Conservation (phyloP, 495 filamentous ascomycete genomes). For the Friedmanniomyces endolithicus region DNA sequence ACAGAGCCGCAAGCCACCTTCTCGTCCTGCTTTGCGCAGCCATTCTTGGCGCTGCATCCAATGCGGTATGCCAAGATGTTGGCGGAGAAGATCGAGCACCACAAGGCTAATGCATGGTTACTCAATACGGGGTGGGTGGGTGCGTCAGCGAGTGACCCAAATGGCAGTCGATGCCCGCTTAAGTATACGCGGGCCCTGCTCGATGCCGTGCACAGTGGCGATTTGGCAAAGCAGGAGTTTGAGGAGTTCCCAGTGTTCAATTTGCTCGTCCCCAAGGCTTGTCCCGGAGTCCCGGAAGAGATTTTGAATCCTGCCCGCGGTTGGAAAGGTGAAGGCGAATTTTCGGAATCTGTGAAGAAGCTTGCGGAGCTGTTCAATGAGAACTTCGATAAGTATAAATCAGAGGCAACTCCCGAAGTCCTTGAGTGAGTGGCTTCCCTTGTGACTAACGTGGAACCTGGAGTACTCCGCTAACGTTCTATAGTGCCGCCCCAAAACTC, state of each 20-base stretch:
- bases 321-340: too few species aligned
- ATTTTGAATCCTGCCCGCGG: slow-evolving; percentile 97
- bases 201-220: slow-evolving; percentile 91
- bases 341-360: too few species aligned
- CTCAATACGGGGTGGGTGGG: slow-evolving; percentile 99
- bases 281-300: slow-evolving; percentile 70
- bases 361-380: too few species aligned
- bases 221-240: slow-evolving; percentile 81
- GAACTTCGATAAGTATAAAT: too few species aligned
- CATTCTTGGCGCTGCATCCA: slow-evolving; percentile 95
- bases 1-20: slow-evolving; percentile 96
- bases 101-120: slow-evolving; percentile 95
- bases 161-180: slow-evolving; percentile 81
- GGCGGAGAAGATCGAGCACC: slow-evolving; percentile 88
- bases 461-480: too few species aligned
- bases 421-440: too few species aligned
- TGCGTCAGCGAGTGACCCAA: slow-evolving; percentile 80
- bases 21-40: slow-evolving; percentile 98
- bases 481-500: too few species aligned
- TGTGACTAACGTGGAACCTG: too few species aligned
- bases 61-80: slow-evolving; percentile 99
- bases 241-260: slow-evolving; percentile 96
- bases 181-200: slow-evolving; percentile 94
- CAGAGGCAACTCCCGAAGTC: too few species aligned
- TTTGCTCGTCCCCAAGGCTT: slow-evolving; percentile 77